A percentile compares a stretch with the other conserved stretches of the same genome.
Conservation (phyloP, 768 basidiomycete genomes). For the Daedalea quercina region DNA sequence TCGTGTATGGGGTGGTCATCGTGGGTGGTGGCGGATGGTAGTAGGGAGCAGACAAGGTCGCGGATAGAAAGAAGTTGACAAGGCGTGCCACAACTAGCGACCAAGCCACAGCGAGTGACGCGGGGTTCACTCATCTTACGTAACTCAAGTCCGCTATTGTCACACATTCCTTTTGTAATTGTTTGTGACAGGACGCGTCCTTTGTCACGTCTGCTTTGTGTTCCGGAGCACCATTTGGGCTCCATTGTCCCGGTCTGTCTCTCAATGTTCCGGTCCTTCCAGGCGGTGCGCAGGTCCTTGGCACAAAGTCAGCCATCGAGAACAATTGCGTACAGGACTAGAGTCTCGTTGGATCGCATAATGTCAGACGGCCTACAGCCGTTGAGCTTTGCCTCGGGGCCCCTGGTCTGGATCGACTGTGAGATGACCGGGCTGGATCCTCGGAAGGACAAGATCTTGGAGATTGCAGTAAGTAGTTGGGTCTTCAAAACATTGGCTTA, state of each 20-base stretch:
- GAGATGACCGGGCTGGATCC: constrained; percentile 81
- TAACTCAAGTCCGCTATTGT: no score
- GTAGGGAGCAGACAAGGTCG: not conserved
- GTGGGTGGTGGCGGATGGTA: not conserved
- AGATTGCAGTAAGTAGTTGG: constrained; percentile 56
- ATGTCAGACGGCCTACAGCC: constrained; percentile 12
- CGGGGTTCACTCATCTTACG: no score
- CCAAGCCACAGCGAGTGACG: not conserved
- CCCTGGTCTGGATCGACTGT: constrained; percentile 81
- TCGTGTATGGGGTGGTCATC: constrained; percentile 18
- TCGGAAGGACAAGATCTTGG: constrained; percentile 63
- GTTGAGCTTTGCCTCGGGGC: constrained; percentile 47
- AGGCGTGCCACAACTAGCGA: not conserved
- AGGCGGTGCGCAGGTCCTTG: not conserved
- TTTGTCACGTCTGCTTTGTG: no score
- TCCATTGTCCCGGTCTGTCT: no score
- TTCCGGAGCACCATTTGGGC: no score
- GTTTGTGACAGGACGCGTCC: not conserved
- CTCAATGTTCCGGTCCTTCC: not conserved
- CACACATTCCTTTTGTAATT: not conserved
- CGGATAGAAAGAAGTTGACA: no score
- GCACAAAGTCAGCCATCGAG: not conserved
- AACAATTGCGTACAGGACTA: not conserved
- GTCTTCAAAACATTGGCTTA: not conserved
- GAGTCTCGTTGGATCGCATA: not conserved